Evolutionary conservation across 2,329 filamentous ascomycete species (phyloP), one percentile per base, ranked within the genome.

Genomic region (Claviceps sorghi): DNA sequence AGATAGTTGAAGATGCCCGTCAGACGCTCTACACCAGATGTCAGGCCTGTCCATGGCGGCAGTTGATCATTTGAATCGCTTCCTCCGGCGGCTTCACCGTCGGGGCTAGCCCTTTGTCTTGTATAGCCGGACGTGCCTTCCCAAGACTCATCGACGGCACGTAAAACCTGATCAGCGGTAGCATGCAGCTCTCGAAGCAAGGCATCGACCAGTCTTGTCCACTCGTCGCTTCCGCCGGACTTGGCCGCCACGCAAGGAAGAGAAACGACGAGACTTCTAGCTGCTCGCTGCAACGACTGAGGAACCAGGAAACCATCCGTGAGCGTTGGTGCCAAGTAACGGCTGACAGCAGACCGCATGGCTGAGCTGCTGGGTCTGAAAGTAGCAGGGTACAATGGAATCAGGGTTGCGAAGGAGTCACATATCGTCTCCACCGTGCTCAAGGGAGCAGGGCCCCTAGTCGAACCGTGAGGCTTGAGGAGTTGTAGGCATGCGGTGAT

Each of bases 241-340:
- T 95, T 96, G 6, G 87, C 82, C 1, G 87, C 85, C 51, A 87
- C 93, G 62, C 84, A 82, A 57, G 88, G 84, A 47, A 95, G 72
- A n/a, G 83, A 74, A 9, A 88, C 76, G 48, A 82, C 75, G 2
- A 95, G 67, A 29, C 74, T 77, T 46, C 82, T 79, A 15, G 86
- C 80, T 51, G 77, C 74, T 36, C 72, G 65, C 22, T 76, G 70
- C 5, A 87, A 69, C 1, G 72, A 72, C 3, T 67, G 65, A 0
- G 84, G 74, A 5, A 79, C 70, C 5, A 72, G 65, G 15, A 63
- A 43, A 32, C 61, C 62, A 54, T 78, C 76, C 13, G 75, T 77
- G 30, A 74, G 72, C 4, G 84, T 85, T 2, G 83, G 82, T 3
- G 82, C 81, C 51, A 91, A 66, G 57, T 83, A 79, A 6, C 69